These are phyloP conservation scores for Castanea mollissima DNA, from an alignment of 306 rosid genomes.

Conservation along the genomic window DNA sequence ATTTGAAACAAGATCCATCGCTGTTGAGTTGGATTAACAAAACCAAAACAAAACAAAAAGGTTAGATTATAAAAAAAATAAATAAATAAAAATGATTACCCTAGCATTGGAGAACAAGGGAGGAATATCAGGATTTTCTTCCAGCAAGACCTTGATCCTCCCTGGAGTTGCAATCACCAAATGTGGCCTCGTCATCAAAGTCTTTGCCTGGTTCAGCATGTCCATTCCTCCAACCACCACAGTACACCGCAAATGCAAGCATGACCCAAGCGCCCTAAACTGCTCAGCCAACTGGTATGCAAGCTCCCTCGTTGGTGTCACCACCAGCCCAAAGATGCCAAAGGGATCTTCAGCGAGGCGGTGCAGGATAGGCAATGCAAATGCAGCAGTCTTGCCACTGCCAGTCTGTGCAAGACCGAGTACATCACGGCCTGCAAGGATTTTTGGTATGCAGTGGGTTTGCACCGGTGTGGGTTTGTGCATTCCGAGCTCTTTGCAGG, in stretches of 20 bases:
- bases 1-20: neutral
- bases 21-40: neutral
- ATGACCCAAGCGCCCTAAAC: slow-evolving; percentile 72
- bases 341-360: slow-evolving; percentile 62
- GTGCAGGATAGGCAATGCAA: slow-evolving; percentile 83
- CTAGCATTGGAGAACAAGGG: slow-evolving; percentile 60
- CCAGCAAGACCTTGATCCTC: slow-evolving; percentile 66
- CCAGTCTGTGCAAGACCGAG: slow-evolving; percentile 85
- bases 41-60: neutral
- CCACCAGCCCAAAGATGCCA: slow-evolving; percentile 72
- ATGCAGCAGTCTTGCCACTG: slow-evolving; percentile 90
- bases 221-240: slow-evolving; percentile 91
- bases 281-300: slow-evolving; percentile 82
- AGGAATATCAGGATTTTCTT: slow-evolving; percentile 63
- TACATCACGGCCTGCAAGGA: slow-evolving; percentile 71
- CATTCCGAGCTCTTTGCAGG: slow-evolving; percentile 73
- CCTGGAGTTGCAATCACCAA: slow-evolving; percentile 88
- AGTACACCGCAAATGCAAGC: slow-evolving; percentile 52
- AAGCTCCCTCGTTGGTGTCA: slow-evolving; percentile 85
- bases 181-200: slow-evolving; percentile 65
- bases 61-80: neutral
- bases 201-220: slow-evolving; percentile 56
- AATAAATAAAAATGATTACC: slow-evolving; percentile 35
- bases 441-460: slow-evolving; percentile 60
- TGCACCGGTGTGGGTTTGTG: slow-evolving; percentile 67